Base-by-base conservation (phyloP, 129 eudicot genomes). In the Lonicera japonica region DNA sequence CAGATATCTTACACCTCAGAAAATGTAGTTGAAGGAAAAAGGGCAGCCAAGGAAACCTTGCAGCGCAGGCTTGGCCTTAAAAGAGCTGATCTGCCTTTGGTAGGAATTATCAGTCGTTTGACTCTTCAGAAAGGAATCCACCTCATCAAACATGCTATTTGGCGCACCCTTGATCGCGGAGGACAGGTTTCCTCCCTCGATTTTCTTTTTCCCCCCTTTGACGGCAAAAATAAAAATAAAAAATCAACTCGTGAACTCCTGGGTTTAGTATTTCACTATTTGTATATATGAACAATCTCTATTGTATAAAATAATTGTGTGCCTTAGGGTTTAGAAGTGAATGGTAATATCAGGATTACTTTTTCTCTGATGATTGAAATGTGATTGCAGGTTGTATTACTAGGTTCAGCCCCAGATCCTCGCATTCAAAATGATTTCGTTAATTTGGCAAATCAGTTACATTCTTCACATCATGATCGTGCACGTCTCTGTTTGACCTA, bases 111-210 rank as follows among this genome's bases (percentile, higher is more conserved):
- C 63, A 73, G 95, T 63, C 99, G 99, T 51, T 79, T 94, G 80
- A 94, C 99, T 77, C 99, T 85, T 70, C 99, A 94, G 75, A 94
- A 94, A 73, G 99, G 99, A 55, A 88, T 94, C 58, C 95, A 88
- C 79, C 96, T 94, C 72, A 94, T 94, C 55, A 94, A 94, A 64
- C 99, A 94, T 51, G 99, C 99, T 56, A 85, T 94, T 70, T 78
- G 95, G 96, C 95, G 92, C 55, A 81, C 95, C 64, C 71, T 94
- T 34, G 87, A 85, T 58, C 96, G 94, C 25, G 80, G 81, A 39
- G 82, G 99, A 70, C 99, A 94, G 83, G 95, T 86, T 56, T 4
- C n/a, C 12, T 20, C 19, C 22, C 45, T 58, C 12, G n/a, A n/a
- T 56, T 38, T 63, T 54, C 25, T n/a, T 17, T 20, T 46, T 24